Base-by-base conservation (phyloP, 768 basidiomycete species). In the Gloeopeniophorella convolvens region DNA sequence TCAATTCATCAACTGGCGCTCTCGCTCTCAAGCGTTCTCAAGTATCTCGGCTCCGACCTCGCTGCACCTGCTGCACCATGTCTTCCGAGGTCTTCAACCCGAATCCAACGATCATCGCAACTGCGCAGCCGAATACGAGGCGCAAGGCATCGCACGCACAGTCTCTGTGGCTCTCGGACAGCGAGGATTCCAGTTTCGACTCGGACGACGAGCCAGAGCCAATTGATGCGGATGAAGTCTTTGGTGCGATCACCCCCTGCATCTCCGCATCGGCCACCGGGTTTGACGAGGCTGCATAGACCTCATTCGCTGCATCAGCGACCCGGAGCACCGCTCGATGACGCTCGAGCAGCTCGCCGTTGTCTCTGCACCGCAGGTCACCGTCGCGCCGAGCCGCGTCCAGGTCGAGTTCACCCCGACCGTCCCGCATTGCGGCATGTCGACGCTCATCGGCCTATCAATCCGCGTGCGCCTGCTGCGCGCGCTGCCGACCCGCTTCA, bases 391-490 rank as follows among this genome's bases (percentile, higher is more conserved):
- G n/a, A 86, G 92, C 55, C 75, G 76, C 45, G 73, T 99, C 44
- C 72, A 78, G 30, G 84, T 99, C 56, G 92, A 95, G 63, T 94
- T 98, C 62, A 98, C 96, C 5, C 95, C 96, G 3, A 98, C 96
- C 0, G 90, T 96, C 13, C 95, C 96, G 9, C 94, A 97, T 62
- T 98, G 95, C 56, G 92, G 92, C 42, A 92, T 93, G 90, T 94
- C 92, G 9, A 97, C 94, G 2, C 71, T 97, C 44, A 98, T 99
- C 49, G 95, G 95, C 21, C 74, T 99, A n/a, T 92, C 86, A n/a
- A 88, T 99, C 33, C 83, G 94, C 8, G 95, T 98, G 26, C 76
- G 95, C 24, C 75, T 99, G 5, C 70, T 96, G 47, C 78, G 96
- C 35, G 85, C 90, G 50, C 78, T 99, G 11, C 95, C 96, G 2